Base-by-base conservation (phyloP, 192 early-diverging fungal species). In the Lunasporangiospora selenospora region DNA sequence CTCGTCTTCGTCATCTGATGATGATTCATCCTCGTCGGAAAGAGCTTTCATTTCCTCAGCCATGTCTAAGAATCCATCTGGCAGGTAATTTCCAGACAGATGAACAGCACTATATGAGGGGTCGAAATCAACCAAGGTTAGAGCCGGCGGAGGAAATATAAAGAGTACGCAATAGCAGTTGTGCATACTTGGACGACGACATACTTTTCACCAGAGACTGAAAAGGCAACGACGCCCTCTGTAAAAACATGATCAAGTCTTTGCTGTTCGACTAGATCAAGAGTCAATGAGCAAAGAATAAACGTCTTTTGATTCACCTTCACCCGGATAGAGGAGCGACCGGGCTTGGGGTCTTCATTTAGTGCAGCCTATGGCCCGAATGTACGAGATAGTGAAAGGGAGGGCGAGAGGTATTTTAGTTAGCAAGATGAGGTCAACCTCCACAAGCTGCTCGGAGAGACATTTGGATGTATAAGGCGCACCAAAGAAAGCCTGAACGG, bases 191-290 rank as follows among this genome's bases (percentile, higher is more conserved):
- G 38, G 26, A 8, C 47, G 10, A 16, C 9, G 9, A 27, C 55
- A 62, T 77, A 82, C 80, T 78, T 83, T 9, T 89, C 65, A 24
- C 95, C 95, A 11, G 63, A 62, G 30, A 82, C 80, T 29, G 83
- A 78, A 66, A 97, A 92, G 7, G 88, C 89, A 60, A 97, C 92
- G 58, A 94, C 92, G 51, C 89, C 89, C 51, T 95, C 91, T 30
- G 81, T 81, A 48, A 91, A 85, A 21, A 65, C 64, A 21, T 90
- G 48, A 34, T 91, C 86, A 49, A 98, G 73, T 2, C 54, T 30
- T 78, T 93, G 89, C 77, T 95, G 91, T 63, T 98, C 61, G 53
- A 78, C 66, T 55, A 85, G 78, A 43, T 88, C 93, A 11, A 90
- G 84, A 12, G 83, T 89, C 65, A 98, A 70, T 23, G 92, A 87